Percentiles rank a stretch among this genome's conserved stretches.
Evolutionary conservation across 1,139 yeast genomes (phyloP).

Genomic region (Zygotorulaspora mrakii): DNA sequence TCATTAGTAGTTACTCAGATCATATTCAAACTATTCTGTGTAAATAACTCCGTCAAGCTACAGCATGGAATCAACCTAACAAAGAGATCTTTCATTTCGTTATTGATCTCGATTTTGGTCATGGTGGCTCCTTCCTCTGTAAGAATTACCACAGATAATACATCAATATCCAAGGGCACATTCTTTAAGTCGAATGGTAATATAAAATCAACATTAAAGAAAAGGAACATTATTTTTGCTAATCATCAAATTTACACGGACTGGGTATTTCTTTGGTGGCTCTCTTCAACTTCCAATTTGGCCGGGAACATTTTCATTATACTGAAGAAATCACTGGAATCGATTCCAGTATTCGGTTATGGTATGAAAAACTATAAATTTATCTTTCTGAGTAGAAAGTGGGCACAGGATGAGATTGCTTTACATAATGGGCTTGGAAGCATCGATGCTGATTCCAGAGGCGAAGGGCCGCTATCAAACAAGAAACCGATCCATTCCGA

Average conservation of each 20-base stretch:
- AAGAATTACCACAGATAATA: constrained; percentile 33
- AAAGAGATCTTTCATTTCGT: constrained; percentile 31
- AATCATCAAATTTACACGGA: constrained; percentile 95
- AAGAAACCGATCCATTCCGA: constrained; percentile 32
- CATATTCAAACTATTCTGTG: constrained; percentile 21
- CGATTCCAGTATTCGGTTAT: constrained; percentile 74
- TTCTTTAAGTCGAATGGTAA: constrained; percentile 23
- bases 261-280: constrained; percentile 92
- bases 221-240: constrained; percentile 39
- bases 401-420: constrained; percentile 68
- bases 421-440: constrained; percentile 54
- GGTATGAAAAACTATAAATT: constrained; percentile 83
- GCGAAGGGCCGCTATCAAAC: constrained; percentile 51
- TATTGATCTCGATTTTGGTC: constrained; percentile 31
- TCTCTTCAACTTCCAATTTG: constrained; percentile 62
- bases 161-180: constrained; percentile 28
- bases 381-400: constrained; percentile 71
- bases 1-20: constrained; percentile 16
- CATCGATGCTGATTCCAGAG: constrained; percentile 49
- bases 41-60: constrained; percentile 15
- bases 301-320: constrained; percentile 67
- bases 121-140: constrained; percentile 35
- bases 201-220: constrained; percentile 24
- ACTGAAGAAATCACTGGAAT: constrained; percentile 71
- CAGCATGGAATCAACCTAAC: constrained; percentile 29